A percentile compares a stretch with the other conserved stretches of the same genome.
Conservation (phyloP, 2,329 filamentous ascomycete species). For the Neofusicoccum laricinum region DNA sequence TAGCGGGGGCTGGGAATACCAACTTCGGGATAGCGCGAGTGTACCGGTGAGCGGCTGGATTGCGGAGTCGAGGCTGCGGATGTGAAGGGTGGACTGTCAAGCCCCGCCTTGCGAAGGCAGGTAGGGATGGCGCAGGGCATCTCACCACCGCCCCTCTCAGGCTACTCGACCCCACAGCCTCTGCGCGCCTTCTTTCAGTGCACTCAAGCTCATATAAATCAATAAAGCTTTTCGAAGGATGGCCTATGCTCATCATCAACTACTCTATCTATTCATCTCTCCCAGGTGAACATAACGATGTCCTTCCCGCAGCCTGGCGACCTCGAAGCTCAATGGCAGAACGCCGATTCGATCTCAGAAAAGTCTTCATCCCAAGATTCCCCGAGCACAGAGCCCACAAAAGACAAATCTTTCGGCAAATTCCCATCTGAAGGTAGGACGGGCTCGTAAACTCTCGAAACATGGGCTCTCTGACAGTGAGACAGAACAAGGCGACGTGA, state of each 20-base stretch:
- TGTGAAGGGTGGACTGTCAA: not conserved
- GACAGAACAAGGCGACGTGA: not conserved
- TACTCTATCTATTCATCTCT: not conserved
- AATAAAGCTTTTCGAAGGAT: not conserved
- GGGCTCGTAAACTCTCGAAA: too few relatives aligned
- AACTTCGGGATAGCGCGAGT: not conserved
- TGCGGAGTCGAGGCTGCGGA: not conserved
- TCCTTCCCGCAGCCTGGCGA: not conserved
- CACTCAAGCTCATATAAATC: not conserved
- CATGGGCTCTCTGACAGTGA: not conserved
- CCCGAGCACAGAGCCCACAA: not conserved
- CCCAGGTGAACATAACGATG: not conserved
- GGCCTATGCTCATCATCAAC: too few relatives aligned
- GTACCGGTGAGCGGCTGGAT: not conserved
- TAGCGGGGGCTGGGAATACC: not conserved
- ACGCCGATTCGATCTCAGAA: not conserved
- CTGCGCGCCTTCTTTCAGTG: not conserved
- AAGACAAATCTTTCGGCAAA: not conserved
- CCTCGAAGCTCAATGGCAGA: not conserved
- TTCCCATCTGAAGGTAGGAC: too few relatives aligned
- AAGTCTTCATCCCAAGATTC: not conserved
- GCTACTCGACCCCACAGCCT: not conserved
- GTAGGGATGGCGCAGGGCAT: too few relatives aligned
- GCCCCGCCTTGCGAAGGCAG: not conserved
- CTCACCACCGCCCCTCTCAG: not conserved